phyloP scores from a whole-genome alignment of 169 alveolate species.

The Plasmodium malariae region DNA sequence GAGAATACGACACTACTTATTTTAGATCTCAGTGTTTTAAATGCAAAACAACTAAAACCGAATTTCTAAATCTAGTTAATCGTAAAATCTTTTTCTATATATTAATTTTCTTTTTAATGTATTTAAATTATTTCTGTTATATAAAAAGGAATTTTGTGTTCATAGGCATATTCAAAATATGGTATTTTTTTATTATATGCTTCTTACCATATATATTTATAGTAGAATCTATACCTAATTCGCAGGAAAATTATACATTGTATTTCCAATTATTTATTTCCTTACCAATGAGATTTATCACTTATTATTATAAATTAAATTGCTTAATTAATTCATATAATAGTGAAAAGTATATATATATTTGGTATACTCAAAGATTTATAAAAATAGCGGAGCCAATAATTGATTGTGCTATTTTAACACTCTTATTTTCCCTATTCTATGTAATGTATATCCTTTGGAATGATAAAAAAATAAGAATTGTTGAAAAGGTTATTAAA shows the following conservation, averaged over 20 bases:
- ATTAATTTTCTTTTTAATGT: conserved; percentile 35
- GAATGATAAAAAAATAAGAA: conserved; percentile 29
- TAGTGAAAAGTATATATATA: conserved; percentile 27
- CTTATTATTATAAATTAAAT: conserved; percentile 48
- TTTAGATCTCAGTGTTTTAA: conserved; percentile 68
- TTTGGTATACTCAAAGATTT: conserved; percentile 76
- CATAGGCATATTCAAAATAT: conserved; percentile 73
- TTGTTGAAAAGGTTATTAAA: conserved; percentile 25
- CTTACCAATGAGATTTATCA: conserved; percentile 48
- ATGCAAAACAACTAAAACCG: conserved; percentile 36
- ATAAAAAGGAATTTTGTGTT: conserved; percentile 65
- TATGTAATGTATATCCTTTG: conserved; percentile 31
- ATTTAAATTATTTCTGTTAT: conserved; percentile 73
- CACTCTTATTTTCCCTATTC: not conserved
- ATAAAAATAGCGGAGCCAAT: conserved; percentile 71
- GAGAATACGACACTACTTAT: conserved; percentile 31
- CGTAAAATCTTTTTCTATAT: conserved; percentile 51
- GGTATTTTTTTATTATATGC: conserved; percentile 68
- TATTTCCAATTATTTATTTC: conserved; percentile 51
- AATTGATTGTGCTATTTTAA: conserved; percentile 50
- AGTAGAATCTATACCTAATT: conserved; percentile 23
- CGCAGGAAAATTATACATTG: conserved; percentile 12
- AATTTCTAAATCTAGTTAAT: conserved; percentile 26
- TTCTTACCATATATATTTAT: conserved; percentile 49
- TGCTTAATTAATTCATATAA: conserved; percentile 39